Evolutionary conservation across 164 flowering plant species (phyloP), one percentile per base, ranked within the genome.

Genomic region (Saururus chinensis): DNA sequence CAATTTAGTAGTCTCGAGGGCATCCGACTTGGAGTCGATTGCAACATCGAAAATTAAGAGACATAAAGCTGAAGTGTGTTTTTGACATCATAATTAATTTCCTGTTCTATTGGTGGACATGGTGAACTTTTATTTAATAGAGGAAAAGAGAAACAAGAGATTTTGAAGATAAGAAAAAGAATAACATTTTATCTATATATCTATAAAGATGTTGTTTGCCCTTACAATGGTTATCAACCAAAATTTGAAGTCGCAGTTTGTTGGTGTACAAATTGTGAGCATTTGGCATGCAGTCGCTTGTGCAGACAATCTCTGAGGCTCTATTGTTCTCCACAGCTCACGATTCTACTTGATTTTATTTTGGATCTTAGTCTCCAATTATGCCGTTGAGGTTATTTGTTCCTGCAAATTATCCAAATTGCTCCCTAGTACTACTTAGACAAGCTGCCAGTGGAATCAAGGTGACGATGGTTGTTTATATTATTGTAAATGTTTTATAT

Each of bases 391-490:
- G 86, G 48, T 68, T 93, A 80, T 89, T 93, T 2, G 76, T 90
- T 66, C 98, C 98, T 19, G 30, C 76, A 51, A 81, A 81, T 74
- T 93, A 93, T 75, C 98, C 96, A 25, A 86, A 69, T 74, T 82
- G 83, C 74, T 90, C 95, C 5, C 98, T 95, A 5, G 69, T 83
- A 62, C 77, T 93, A 13, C 61, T n/a, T 90, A 56, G 97, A 90
- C 79, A 93, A 84, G 73, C 75, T 88, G 60, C 92, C 95, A 1
- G 83, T 77, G 61, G 96, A 87, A 75, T 71, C 75, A 73, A 84
- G 92, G 98, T 90, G 62, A 77, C 37, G 6, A 30, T 30, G 49
- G 14, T 45, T 17, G 2, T 12, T 45, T 13, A 45, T 45, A 12
- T 45, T 45, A 8, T 12, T 45, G 14, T 17, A 45, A 45, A 45